Percentiles rank a stretch among this genome's conserved stretches.
These are phyloP conservation scores for Saccharomycopsis schoenii DNA, from an alignment of 805 yeast genomes.

Conservation along the genomic window DNA sequence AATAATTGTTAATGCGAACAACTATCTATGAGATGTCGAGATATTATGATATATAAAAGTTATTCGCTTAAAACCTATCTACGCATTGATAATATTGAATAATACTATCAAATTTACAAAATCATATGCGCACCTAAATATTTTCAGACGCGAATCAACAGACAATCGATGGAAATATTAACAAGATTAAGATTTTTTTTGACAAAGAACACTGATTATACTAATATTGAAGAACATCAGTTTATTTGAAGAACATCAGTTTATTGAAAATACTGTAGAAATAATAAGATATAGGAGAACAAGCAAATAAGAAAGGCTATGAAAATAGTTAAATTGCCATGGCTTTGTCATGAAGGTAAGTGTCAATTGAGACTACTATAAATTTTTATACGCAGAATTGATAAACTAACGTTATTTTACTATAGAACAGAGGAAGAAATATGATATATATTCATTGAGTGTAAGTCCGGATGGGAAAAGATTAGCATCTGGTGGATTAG, in stretches of 20 bases:
- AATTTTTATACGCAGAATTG: not conserved
- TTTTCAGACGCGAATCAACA: not conserved
- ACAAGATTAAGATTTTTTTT: not conserved
- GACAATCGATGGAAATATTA: not conserved
- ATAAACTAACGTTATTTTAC: conserved; percentile 4
- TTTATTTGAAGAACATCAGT: not conserved
- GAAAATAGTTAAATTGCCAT: conserved; percentile 60
- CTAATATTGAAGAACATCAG: not conserved
- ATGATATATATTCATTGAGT: conserved; percentile 78
- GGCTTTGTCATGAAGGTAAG: conserved; percentile 54
- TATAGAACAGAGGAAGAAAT: conserved; percentile 64
- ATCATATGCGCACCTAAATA: not conserved
- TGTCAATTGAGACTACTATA: not conserved
- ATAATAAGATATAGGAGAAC: not conserved
- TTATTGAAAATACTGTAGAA: not conserved
- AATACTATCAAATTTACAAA: not conserved
- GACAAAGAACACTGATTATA: too few relatives aligned
- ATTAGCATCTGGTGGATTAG: conserved; percentile 83
- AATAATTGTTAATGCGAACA: too few relatives aligned
- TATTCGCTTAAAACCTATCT: too few relatives aligned
- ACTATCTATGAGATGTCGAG: too few relatives aligned
- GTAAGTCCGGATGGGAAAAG: conserved; percentile 76
- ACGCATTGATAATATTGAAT: not conserved
- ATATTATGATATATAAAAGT: too few relatives aligned
- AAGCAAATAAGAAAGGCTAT: conserved; percentile 24